Base-by-base conservation (phyloP, 1,139 yeast species). In the Geotrichum macrosporum region DNA sequence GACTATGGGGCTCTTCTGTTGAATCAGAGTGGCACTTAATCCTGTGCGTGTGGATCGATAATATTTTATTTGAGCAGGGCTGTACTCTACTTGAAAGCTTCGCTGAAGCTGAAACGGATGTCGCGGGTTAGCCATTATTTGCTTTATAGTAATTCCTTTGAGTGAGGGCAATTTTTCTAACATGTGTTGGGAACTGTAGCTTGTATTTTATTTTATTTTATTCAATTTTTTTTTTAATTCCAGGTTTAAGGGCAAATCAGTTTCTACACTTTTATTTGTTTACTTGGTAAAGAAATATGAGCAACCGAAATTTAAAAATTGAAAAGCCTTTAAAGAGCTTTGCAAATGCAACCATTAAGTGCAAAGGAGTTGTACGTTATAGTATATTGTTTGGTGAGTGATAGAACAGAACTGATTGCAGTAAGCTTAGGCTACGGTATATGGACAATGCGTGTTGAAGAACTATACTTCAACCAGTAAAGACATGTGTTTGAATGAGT, bases 1-100 rank as follows among this genome's bases (percentile, higher is more conserved):
- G 4, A 94, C 96, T 27, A 88, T 74, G 1, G 98, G 97, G 1
- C 95, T 81, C 15, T 88, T 82, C 59, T 84, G 86, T 61, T 83
- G 75, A 39, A 92, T 74, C 55, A 86, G 76, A 5, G 84, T 82
- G 29, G 89, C 67, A 63, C 85, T 94, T 29, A 92, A 74, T 0
- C 96, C 96, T 0, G 97, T 87, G 50, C 92, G 72, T 16, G 65
- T 56, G 1, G 94, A 84, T 46, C 71, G 69, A 94, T 94, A 86
- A 59, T 81, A 81, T 55, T 77, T 76, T 51, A 84, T 71, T 19
- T 38, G 41, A 4, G 58, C 47, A 13, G 63, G 58, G 37, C 58
- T 51, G 41, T 58, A 60, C 4, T 46, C 38, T 4, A 50, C 20
- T 12, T 44, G 41, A 26, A 44, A 46, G 36, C 43, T 44, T 21